Percentiles rank a stretch among this genome's conserved stretches.
phyloP scores from a whole-genome alignment of 371 early-diverging fungal species.

The Saksenaea oblongispora region DNA sequence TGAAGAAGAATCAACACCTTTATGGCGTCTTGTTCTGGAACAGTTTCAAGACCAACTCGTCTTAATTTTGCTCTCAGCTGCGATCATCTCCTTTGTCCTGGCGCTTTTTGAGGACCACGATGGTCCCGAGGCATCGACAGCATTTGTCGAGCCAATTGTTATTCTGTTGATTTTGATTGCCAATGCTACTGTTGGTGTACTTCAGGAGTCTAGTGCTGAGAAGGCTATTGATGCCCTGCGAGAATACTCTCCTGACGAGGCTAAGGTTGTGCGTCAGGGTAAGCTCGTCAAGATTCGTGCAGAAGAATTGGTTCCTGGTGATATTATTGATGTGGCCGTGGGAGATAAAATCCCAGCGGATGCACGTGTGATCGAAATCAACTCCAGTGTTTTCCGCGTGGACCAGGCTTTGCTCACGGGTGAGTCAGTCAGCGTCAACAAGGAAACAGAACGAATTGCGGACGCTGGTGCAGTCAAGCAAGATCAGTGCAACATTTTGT shows the following conservation, averaged over 20 bases:
- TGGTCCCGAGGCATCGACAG: conserved; percentile 61
- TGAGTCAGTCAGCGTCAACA: conserved; percentile 92
- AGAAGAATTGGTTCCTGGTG: conserved; percentile 93
- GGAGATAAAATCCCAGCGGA: conserved; percentile 98
- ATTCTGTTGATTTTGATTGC: conserved; percentile 96
- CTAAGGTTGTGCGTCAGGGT: conserved; percentile 82
- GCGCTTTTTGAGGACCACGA: conserved; percentile 85
- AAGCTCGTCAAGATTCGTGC: conserved; percentile 68
- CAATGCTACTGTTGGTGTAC: conserved; percentile 95
- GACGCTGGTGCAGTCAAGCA: conserved; percentile 87
- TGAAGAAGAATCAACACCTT: conserved; percentile 85
- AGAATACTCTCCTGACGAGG: conserved; percentile 95
- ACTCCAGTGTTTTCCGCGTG: conserved; percentile 81
- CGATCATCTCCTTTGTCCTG: conserved; percentile 89
- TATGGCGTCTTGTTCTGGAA: conserved; percentile 90
- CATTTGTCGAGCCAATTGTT: conserved; percentile 97
- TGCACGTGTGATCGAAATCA: conserved; percentile 77
- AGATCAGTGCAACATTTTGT: conserved; percentile 93
- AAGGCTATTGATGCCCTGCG: conserved; percentile 95
- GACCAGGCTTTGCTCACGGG: conserved; percentile 98
- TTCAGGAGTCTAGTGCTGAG: conserved; percentile 96
- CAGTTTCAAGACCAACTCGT: conserved; percentile 98
- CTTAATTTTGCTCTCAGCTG: conserved; percentile 89
- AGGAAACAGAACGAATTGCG: conserved; percentile 63
- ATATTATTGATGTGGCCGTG: conserved; percentile 86